phyloP scores from a whole-genome alignment of 495 filamentous ascomycete species.

The Lophiotrema nucula region DNA sequence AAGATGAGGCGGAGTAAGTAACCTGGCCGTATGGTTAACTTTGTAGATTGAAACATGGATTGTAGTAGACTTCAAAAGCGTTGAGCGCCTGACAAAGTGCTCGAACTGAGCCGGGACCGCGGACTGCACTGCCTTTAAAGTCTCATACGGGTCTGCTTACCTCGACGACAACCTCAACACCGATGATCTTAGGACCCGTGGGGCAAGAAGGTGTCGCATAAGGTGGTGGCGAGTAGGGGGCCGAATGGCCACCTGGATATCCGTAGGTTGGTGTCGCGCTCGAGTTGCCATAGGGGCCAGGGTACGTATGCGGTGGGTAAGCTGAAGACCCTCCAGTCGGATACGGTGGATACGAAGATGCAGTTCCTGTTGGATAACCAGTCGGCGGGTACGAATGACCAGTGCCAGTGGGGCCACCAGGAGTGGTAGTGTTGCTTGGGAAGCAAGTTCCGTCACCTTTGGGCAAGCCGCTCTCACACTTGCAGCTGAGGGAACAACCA shows the following conservation, averaged over 20 bases:
- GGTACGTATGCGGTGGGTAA: too few relatives aligned
- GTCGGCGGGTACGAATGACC: conserved; percentile 9
- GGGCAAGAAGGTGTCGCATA: conserved; percentile 30
- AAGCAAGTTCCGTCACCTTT: conserved; percentile 30
- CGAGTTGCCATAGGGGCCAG: conserved; percentile 14
- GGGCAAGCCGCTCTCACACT: conserved; percentile 31
- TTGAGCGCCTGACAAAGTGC: too few relatives aligned
- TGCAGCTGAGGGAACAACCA: conserved; percentile 47
- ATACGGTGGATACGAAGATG: not conserved
- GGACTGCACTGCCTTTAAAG: too few relatives aligned
- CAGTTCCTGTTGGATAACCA: not conserved
- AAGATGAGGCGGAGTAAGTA: conserved; percentile 13
- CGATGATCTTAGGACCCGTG: conserved; percentile 28
- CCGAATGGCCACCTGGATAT: conserved; percentile 5
- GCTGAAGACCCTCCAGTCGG: not conserved
- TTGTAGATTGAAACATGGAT: too few relatives aligned
- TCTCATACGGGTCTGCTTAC: too few relatives aligned
- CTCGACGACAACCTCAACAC: conserved; percentile 30
- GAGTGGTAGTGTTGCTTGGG: conserved; percentile 19
- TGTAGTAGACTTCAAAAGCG: too few relatives aligned
- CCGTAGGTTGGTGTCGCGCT: conserved; percentile 17
- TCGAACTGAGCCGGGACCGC: too few relatives aligned
- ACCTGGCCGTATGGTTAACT: too few relatives aligned
- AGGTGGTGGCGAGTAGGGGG: conserved; percentile 18
- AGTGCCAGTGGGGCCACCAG: conserved; percentile 7